Evolutionary conservation across 2,329 filamentous ascomycete species (phyloP).

Genomic region (Colletotrichum sp.): DNA sequence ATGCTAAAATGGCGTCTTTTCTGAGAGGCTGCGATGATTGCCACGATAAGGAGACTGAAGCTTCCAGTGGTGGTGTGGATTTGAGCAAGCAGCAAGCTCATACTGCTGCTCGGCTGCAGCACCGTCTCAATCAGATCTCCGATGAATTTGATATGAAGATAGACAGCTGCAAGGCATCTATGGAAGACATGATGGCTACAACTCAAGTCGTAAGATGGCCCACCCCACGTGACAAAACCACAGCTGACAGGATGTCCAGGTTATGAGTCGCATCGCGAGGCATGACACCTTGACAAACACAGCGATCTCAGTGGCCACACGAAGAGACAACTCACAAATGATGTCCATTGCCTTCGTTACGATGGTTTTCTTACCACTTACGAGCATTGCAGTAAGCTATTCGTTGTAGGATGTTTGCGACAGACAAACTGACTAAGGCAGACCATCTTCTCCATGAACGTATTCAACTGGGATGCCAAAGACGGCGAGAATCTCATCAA

Average conservation of each 20-base stretch:
- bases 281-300: neutral
- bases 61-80: neutral
- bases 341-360: neutral
- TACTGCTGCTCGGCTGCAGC: neutral
- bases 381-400: neutral
- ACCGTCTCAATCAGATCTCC: neutral
- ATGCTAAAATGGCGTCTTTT: neutral
- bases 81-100: neutral
- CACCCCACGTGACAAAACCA: neutral
- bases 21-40: neutral
- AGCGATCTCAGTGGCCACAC: neutral
- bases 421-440: neutral
- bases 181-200: neutral
- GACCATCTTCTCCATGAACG: neutral
- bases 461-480: neutral
- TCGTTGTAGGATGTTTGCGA: rapidly evolving
- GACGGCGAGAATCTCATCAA: neutral
- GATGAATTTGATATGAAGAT: neutral
- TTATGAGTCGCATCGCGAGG: neutral
- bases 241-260: neutral
- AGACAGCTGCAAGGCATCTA: neutral
- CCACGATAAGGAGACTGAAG: neutral
- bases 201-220: neutral
- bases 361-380: neutral
- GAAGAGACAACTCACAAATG: neutral